Evolutionary conservation across 352 stramenopile species (phyloP).

Genomic region (Globisporangium heterothallicum): DNA sequence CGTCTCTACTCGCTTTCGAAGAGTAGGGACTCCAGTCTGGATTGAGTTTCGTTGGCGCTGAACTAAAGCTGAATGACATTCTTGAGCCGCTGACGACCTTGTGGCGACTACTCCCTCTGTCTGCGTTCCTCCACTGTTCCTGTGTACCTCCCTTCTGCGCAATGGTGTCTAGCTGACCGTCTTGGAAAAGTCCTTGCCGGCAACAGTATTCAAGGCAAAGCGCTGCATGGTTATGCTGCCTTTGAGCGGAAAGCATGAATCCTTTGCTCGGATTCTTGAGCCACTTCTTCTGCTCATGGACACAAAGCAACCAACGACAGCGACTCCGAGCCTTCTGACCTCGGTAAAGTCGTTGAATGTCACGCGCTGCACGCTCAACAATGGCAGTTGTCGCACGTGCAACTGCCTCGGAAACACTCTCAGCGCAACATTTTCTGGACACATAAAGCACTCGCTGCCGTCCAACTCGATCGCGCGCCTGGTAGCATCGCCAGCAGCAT

Average conservation of each 20-base stretch:
- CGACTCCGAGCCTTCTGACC: slow-evolving; percentile 25
- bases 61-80: slow-evolving; percentile 55
- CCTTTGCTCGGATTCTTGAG: slow-evolving; percentile 47
- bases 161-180: neutral
- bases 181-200: slow-evolving; percentile 29
- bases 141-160: neutral
- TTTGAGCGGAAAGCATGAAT: slow-evolving; percentile 26
- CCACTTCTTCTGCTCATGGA: slow-evolving; percentile 38
- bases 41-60: slow-evolving; percentile 20
- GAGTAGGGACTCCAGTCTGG: slow-evolving; percentile 20
- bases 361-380: slow-evolving; percentile 18
- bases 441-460: slow-evolving; percentile 15
- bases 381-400: slow-evolving; percentile 17
- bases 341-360: slow-evolving; percentile 45
- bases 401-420: slow-evolving; percentile 16
- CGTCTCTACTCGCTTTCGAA: neutral
- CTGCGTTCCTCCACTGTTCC: neutral
- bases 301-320: slow-evolving; percentile 27
- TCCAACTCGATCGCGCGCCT: slow-evolving; percentile 18
- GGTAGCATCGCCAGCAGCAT: slow-evolving; percentile 37
- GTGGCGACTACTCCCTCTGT: neutral
- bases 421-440: slow-evolving; percentile 15
- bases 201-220: slow-evolving; percentile 48
- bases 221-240: slow-evolving; percentile 35
- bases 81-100: slow-evolving; percentile 21